These are phyloP conservation scores for Daldinia concentrica DNA, from an alignment of 495 filamentous ascomycete genomes.

Conservation along the genomic window DNA sequence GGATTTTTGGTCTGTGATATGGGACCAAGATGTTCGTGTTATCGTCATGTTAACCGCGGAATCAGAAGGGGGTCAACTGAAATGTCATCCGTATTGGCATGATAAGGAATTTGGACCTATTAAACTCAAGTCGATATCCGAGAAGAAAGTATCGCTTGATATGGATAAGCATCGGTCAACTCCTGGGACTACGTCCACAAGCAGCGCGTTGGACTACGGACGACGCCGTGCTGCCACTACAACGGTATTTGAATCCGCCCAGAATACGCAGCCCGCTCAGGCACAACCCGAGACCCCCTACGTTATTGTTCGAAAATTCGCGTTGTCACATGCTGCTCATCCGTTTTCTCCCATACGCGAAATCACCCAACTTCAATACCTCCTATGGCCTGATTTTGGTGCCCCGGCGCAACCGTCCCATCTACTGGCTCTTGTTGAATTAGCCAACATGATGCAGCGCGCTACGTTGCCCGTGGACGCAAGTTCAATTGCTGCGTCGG, in stretches of 20 bases:
- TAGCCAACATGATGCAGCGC: conserved; percentile 73
- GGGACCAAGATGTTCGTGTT: conserved; percentile 94
- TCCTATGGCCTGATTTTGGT: conserved; percentile 96
- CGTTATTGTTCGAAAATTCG: conserved; percentile 88
- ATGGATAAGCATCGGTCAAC: conserved; percentile 59
- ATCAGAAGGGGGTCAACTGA: conserved; percentile 90
- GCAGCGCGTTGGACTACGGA: conserved; percentile 38
- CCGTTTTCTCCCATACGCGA: conserved; percentile 91
- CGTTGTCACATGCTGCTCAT: conserved; percentile 75
- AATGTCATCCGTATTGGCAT: conserved; percentile 94
- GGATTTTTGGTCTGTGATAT: conserved; percentile 98
- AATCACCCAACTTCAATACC: conserved; percentile 94
- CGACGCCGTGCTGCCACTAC: conserved; percentile 45
- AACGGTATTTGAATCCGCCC: conserved; percentile 34
- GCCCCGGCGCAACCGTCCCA: conserved; percentile 89
- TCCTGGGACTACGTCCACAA: conserved; percentile 34
- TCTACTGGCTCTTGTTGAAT: conserved; percentile 85
- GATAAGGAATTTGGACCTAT: conserved; percentile 82
- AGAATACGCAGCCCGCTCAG: conserved; percentile 26
- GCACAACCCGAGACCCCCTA: conserved; percentile 67
- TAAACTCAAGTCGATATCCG: conserved; percentile 77
- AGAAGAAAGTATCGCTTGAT: conserved; percentile 81
- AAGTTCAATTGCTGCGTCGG: conserved; percentile 37
- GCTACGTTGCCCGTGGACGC: conserved; percentile 52
- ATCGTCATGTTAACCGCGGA: conserved; percentile 98